Evolutionary conservation across 495 filamentous ascomycete species (phyloP).

Genomic region (Aspergillus baeticus): DNA sequence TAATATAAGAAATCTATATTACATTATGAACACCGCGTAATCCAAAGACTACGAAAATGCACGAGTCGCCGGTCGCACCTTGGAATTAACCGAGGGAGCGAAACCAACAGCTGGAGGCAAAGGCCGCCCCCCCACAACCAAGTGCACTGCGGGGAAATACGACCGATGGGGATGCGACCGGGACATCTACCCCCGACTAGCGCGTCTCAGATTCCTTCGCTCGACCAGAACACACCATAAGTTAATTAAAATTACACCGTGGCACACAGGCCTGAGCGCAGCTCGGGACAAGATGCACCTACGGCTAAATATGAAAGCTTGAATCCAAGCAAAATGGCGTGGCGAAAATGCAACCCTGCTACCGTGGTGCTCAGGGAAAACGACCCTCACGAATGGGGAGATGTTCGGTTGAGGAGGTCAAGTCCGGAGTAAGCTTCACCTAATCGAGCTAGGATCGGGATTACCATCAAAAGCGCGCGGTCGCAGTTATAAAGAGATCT

Average conservation of each 20-base stretch:
- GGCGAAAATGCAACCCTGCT: slow-evolving; percentile 19
- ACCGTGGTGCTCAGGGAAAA: slow-evolving; percentile 21
- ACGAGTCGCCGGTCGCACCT: neutral
- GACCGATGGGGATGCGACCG: neutral
- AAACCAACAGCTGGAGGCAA: slow-evolving; percentile 10
- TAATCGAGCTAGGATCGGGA: slow-evolving; percentile 19
- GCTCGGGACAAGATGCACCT: slow-evolving; percentile 10
- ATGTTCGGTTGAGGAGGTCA: slow-evolving; percentile 21
- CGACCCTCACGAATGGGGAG: slow-evolving; percentile 14
- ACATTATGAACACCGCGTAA: neutral
- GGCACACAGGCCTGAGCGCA: neutral
- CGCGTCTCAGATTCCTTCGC: neutral
- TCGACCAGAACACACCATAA: slow-evolving; percentile 21
- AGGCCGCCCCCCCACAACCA: slow-evolving; percentile 5
- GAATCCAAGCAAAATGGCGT: neutral
- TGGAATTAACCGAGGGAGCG: slow-evolving; percentile 12
- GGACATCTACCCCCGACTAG: slow-evolving; percentile 23
- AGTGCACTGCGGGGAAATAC: slow-evolving; percentile 11
- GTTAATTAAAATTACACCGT: slow-evolving; percentile 15
- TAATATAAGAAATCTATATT: no score
- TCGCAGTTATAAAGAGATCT: slow-evolving; percentile 32
- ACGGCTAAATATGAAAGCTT: slow-evolving; percentile 6
- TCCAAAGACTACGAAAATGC: neutral
- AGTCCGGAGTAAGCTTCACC: slow-evolving; percentile 31
- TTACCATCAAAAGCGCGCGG: slow-evolving; percentile 18